phyloP scores from a whole-genome alignment of 129 eudicot species.

The Flaveria brownii region DNA sequence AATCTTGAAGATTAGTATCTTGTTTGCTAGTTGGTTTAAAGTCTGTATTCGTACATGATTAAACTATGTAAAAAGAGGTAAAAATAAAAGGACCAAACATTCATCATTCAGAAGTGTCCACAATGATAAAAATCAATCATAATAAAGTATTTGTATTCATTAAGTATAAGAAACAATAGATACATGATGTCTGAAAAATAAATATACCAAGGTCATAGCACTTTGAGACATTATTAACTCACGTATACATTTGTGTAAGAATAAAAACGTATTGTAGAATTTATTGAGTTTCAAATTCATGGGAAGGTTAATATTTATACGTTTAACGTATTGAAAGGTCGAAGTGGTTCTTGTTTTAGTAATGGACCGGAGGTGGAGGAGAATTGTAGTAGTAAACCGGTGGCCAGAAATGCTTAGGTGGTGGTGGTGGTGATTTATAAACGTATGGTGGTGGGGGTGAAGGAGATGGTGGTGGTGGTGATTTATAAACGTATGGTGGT shows the following conservation, averaged over 20 bases:
- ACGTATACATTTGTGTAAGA: conserved; percentile 17
- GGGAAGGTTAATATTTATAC: neutral
- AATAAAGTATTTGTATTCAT: neutral
- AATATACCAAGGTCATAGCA: conserved; percentile 19
- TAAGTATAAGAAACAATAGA: conserved; percentile 17
- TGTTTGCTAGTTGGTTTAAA: neutral
- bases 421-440: conserved; percentile 7
- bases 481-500: conserved; percentile 12
- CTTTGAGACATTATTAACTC: conserved; percentile 20
- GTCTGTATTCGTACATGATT: neutral
- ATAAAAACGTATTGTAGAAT: conserved; percentile 6
- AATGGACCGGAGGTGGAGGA: conserved; percentile 32
- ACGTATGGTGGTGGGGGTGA: neutral
- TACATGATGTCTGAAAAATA: conserved; percentile 13
- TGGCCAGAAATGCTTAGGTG: conserved; percentile 12
- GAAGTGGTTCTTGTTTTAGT: conserved; percentile 3
- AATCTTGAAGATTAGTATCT: neutral
- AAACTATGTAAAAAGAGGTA: neutral
- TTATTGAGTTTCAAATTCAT: conserved; percentile 16
- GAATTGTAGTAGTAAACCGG: conserved; percentile 29
- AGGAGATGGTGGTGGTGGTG: conserved; percentile 11
- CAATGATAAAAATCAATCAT: neutral
- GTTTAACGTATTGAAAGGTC: neutral
- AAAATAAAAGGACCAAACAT: neutral
- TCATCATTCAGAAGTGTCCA: neutral